Percentiles rank a stretch among this genome's conserved stretches.
Evolutionary conservation across 768 basidiomycete species (phyloP).

Genomic region (Lyophyllum shimeji): DNA sequence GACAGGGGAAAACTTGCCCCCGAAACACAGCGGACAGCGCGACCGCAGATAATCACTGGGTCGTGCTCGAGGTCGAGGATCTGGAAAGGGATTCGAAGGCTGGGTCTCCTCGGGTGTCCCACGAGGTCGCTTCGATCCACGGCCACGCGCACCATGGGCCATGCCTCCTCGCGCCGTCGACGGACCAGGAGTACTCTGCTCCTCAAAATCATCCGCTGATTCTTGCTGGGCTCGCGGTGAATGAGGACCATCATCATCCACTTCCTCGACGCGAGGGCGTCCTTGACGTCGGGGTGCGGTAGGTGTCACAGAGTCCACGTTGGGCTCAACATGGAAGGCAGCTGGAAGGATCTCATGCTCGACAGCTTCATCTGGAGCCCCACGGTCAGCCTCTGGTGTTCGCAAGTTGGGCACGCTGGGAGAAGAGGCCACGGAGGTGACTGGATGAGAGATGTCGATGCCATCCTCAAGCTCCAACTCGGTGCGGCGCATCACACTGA

Average conservation of each 20-base stretch:
- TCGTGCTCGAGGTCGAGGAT: neutral
- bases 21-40: slow-evolving; percentile 18
- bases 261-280: neutral
- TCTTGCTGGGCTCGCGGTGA: neutral
- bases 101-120: neutral
- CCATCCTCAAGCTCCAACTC: neutral
- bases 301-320: neutral
- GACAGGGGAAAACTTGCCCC: neutral
- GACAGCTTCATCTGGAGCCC: neutral
- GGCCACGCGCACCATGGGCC: neutral
- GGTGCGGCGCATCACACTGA: neutral
- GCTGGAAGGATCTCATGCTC: neutral
- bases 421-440: neutral
- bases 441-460: neutral
- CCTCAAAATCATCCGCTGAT: too few species aligned
- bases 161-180: neutral
- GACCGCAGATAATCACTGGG: slow-evolving; percentile 20
- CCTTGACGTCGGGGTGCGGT: neutral
- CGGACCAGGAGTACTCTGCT: neutral
- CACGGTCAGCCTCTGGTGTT: neutral
- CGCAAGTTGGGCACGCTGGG: neutral
- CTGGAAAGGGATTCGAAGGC: slow-evolving; percentile 5
- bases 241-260: neutral
- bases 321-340: neutral
- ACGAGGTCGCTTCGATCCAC: neutral